Evolutionary conservation across 768 basidiomycete genomes (phyloP).

Genomic region (Zangia roseola): DNA sequence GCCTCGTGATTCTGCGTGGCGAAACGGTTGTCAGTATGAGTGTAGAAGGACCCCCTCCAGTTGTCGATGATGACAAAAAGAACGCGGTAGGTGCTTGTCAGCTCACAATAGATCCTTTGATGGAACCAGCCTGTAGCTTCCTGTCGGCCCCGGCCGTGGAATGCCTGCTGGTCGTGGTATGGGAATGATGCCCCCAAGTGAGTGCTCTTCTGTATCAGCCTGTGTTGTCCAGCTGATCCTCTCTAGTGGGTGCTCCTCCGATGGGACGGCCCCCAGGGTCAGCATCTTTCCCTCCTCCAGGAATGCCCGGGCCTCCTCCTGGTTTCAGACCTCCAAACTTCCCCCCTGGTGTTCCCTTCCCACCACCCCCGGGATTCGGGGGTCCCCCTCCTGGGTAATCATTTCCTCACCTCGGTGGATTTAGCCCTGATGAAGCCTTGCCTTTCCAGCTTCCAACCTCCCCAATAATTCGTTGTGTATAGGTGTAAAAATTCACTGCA

Average conservation of each 20-base stretch:
- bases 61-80: slow-evolving; percentile 88
- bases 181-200: slow-evolving; percentile 90
- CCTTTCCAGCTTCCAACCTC: slow-evolving; percentile 45
- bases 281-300: slow-evolving; percentile 52
- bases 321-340: slow-evolving; percentile 84
- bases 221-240: slow-evolving; percentile 5
- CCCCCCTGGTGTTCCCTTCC: slow-evolving; percentile 78
- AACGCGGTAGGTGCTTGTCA: slow-evolving; percentile 53
- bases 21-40: slow-evolving; percentile 94
- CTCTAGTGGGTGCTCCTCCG: slow-evolving; percentile 56
- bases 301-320: slow-evolving; percentile 85
- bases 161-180: slow-evolving; percentile 97
- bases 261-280: slow-evolving; percentile 66
- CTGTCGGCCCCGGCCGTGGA: slow-evolving; percentile 89
- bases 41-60: slow-evolving; percentile 94
- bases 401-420: not conserved
- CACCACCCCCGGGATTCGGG: slow-evolving; percentile 77
- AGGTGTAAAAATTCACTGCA: slow-evolving; percentile 10
- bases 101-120: slow-evolving; percentile 11
- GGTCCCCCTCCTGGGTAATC: slow-evolving; percentile 84
- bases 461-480: slow-evolving; percentile 32
- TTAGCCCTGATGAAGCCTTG: slow-evolving; percentile 3
- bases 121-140: slow-evolving; percentile 50
- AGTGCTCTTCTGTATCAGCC: slow-evolving; percentile 29
- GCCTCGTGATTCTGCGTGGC: slow-evolving; percentile 95